These are phyloP conservation scores for Fusarium sp. DNA, from an alignment of 2,329 filamentous ascomycete species.

Conservation along the genomic window DNA sequence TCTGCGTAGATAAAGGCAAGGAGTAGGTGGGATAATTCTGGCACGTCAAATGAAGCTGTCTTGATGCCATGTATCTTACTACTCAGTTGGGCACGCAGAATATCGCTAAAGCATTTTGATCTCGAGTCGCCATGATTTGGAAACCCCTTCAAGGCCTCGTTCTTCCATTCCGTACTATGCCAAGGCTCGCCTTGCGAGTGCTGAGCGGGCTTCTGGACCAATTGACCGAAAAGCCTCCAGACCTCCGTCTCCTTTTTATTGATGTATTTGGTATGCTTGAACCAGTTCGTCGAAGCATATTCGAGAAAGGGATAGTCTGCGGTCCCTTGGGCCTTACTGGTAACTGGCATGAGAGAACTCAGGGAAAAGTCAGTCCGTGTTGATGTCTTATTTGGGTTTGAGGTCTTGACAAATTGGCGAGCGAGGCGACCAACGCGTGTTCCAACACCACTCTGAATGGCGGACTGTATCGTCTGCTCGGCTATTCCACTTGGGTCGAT, in stretches of 20 bases:
- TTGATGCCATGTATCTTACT: too few species aligned
- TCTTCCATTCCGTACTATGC: not conserved
- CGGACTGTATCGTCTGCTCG: not conserved
- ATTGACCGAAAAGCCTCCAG: not conserved
- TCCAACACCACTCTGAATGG: not conserved
- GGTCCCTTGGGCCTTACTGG: rapidly evolving
- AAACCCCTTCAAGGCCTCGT: rapidly evolving
- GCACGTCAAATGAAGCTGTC: too few species aligned
- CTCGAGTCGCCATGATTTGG: not conserved
- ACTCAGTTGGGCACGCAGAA: too few species aligned
- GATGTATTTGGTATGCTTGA: not conserved
- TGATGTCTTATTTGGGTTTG: rapidly evolving
- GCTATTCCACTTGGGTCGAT: not conserved
- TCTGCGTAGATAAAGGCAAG: too few species aligned
- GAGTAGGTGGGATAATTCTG: too few species aligned
- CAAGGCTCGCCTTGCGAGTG: not conserved
- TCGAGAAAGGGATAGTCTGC: not conserved
- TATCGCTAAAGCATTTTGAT: too few species aligned
- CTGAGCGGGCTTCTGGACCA: not conserved
- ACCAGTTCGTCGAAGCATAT: not conserved
- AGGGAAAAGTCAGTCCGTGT: rapidly evolving
- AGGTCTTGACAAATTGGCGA: not conserved
- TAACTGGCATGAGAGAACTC: rapidly evolving
- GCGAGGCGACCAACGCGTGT: not conserved
- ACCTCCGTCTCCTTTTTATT: rapidly evolving